These are phyloP conservation scores for Quercus phellos DNA, from an alignment of 331 rosid species.

Conservation along the genomic window DNA sequence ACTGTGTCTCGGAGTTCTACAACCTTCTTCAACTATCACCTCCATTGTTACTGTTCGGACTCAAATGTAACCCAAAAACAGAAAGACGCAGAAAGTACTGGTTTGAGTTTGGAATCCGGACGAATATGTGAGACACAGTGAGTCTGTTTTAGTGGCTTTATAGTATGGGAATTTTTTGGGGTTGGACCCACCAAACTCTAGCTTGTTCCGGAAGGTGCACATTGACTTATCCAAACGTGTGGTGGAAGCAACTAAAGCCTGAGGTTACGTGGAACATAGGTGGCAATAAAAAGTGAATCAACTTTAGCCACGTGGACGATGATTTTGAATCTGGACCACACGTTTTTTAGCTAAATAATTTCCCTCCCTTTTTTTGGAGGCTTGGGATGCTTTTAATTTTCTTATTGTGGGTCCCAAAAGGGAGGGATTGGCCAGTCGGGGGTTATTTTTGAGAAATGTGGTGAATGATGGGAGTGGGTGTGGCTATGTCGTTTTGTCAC, in stretches of 20 bases:
- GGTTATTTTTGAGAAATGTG: not conserved
- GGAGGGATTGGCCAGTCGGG: not conserved
- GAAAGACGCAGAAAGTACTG: too few species aligned
- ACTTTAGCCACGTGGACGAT: not conserved
- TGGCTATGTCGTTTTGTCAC: not conserved
- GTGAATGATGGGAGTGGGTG: not conserved
- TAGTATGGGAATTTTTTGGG: not conserved
- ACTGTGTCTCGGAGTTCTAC: constrained; percentile 34
- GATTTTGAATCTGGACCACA: not conserved
- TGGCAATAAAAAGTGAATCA: not conserved
- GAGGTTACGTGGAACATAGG: not conserved
- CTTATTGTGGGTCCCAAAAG: not conserved
- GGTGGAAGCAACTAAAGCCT: not conserved
- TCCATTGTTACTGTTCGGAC: not conserved
- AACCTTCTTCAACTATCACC: constrained; percentile 28
- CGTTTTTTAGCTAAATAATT: not conserved
- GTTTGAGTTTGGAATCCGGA: too few species aligned
- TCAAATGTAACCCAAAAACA: too few species aligned
- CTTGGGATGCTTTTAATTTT: not conserved
- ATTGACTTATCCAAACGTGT: not conserved
- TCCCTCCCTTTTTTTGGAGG: constrained; percentile 3
- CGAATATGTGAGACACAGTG: too few species aligned
- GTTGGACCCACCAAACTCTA: not conserved
- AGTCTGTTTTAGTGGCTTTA: too few species aligned
- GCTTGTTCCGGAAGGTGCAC: not conserved